A percentile compares a stretch with the other conserved stretches of the same genome.
Evolutionary conservation across 2,329 filamentous ascomycete genomes (phyloP).

Genomic region (Verticillium tricorpus): DNA sequence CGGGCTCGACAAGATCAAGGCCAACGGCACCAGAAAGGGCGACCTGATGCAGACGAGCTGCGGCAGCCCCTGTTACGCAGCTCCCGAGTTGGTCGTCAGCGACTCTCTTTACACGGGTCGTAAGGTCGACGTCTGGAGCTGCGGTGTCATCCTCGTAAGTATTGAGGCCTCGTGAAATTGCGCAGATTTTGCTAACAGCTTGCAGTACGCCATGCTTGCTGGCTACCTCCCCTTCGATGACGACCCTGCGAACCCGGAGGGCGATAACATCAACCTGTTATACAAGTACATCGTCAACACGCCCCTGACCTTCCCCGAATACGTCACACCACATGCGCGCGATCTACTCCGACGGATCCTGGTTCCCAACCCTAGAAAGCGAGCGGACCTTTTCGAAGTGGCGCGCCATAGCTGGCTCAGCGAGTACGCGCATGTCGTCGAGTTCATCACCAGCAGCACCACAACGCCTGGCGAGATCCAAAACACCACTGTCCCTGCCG

Average conservation of each 20-base stretch:
- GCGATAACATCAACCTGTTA: conserved; percentile 96
- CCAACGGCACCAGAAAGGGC: conserved; percentile 74
- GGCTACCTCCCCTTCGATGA: conserved; percentile 98
- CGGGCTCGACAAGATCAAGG: conserved; percentile 75
- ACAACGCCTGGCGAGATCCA: conserved; percentile 83
- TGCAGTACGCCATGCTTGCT: conserved; percentile 96
- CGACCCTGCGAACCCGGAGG: conserved; percentile 95
- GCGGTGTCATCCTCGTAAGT: conserved; percentile 93
- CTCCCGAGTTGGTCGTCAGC: conserved; percentile 93
- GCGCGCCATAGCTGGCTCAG: conserved; percentile 97
- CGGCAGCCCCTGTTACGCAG: conserved; percentile 95
- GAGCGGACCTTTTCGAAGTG: conserved; percentile 94
- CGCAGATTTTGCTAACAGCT: conserved; percentile 6
- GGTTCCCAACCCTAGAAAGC: conserved; percentile 89
- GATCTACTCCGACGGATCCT: conserved; percentile 90
- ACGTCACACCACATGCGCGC: conserved; percentile 92
- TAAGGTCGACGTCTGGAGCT: conserved; percentile 99
- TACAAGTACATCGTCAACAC: conserved; percentile 99
- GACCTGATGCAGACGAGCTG: conserved; percentile 99
- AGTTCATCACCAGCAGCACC: conserved; percentile 93
- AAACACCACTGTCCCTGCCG: conserved; percentile 63
- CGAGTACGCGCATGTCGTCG: conserved; percentile 94
- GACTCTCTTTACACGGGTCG: conserved; percentile 95
- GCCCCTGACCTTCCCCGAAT: conserved; percentile 95
- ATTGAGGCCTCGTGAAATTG: not conserved